Conservation (phyloP, 306 rosid genomes). For the Inga oerstediana region DNA sequence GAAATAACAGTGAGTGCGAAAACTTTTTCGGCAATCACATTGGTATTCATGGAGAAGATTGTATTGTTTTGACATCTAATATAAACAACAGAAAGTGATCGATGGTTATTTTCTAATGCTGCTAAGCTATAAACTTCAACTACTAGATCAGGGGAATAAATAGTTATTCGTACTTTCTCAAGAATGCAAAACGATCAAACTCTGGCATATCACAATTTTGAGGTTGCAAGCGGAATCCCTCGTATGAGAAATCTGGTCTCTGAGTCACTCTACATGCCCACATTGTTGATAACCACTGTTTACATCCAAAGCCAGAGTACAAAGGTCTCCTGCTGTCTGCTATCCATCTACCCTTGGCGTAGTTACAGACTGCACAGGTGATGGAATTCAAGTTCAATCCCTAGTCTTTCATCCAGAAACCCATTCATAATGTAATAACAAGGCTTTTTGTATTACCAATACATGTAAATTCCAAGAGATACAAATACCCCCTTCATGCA, state of each 20-base stretch:
- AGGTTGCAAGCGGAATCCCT: conserved; percentile 11
- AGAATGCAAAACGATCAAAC: conserved; percentile 10
- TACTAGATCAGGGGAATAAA: neutral
- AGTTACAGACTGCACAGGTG: neutral
- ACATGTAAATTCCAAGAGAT: conserved; percentile 5
- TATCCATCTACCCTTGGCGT: conserved; percentile 21
- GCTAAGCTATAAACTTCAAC: neutral
- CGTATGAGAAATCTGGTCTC: conserved; percentile 8
- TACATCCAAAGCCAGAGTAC: conserved; percentile 19
- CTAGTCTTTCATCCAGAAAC: no score
- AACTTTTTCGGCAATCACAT: neutral
- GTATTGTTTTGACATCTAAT: neutral
- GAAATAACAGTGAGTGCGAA: neutral
- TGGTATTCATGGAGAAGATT: neutral
- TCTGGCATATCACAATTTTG: conserved; percentile 18
- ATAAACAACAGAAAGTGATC: neutral
- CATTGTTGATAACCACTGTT: neutral
- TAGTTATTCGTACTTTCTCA: conserved; percentile 11
- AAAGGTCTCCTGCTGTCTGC: conserved; percentile 10
- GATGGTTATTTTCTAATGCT: no score
- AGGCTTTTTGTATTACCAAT: neutral
- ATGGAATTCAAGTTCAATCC: neutral
- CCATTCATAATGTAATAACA: no score
- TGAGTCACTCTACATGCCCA: conserved; percentile 15
- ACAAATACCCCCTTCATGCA: neutral